Base-by-base conservation (phyloP, 2,329 filamentous ascomycete genomes). In the Pyrenophora graminea region DNA sequence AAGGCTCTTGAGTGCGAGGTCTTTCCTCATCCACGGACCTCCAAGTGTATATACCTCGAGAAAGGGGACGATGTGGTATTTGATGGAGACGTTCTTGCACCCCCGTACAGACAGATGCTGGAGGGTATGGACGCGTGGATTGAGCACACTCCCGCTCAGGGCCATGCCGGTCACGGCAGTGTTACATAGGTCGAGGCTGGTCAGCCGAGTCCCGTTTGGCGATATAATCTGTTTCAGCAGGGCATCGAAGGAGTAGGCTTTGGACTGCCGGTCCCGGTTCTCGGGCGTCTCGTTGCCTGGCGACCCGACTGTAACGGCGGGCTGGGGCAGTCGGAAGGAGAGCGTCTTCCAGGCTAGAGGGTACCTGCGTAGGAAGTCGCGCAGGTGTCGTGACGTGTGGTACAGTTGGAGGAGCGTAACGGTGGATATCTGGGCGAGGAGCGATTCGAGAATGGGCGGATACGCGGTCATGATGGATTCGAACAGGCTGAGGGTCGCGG, bases 21-120 rank as follows among this genome's bases (percentile, higher is more conserved):
- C 73, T 27, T 68, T 75, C 41, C 71, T 73, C 48, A 69, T 70
- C 72, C 78, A 77, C 3, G 72, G 67, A 48, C 76, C 64, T 15
- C 65, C 62, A n/a, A 70, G 77, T 4, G 72, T 70, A 74, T 74
- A 73, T 3, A 75, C 68, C 53, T 73, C 74, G 36, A 77, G 75
- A 58, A 83, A 85, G 2, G 83, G 83, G 45, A 85, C 81, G 53
- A 85, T 82, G 62, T 85, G 82, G 63, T 85, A 85, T 64, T 85
- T 85, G 58, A 85, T 78, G 10, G 82, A 85, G 32, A 85, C 83
- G 65, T 85, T 84, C 70, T 85, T 84, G 74, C 83, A 85, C 17
- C 83, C 83, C 18, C 83, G 80, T 40, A 85, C 81, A 1, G 82
- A 85, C 38, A 85, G 74, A 62, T 85, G 82, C 62, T 82, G 77